Conservation (phyloP, 768 basidiomycete genomes). For the Rhodotorula taiwanensis region DNA sequence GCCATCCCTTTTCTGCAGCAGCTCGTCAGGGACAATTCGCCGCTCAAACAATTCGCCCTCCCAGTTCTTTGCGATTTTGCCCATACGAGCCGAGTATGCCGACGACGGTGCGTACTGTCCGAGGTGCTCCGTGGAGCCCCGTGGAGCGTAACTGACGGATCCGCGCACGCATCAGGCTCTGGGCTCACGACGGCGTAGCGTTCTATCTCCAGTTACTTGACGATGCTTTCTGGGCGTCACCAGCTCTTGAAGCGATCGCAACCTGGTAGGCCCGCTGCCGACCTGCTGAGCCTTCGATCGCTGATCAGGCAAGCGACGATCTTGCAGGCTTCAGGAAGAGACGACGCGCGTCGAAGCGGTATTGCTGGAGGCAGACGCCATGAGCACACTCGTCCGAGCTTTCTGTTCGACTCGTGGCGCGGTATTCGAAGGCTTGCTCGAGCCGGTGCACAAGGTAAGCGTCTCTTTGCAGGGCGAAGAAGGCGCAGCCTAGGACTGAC, state of each 20-base stretch:
- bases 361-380: constrained; percentile 59
- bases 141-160: too few species aligned
- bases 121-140: not conserved
- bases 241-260: constrained; percentile 78
- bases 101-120: constrained; percentile 53
- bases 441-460: constrained; percentile 73
- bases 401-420: constrained; percentile 67
- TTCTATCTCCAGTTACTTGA: constrained; percentile 71
- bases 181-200: constrained; percentile 85
- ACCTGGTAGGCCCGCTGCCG: constrained; percentile 59
- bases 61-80: constrained; percentile 95
- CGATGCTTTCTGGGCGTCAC: constrained; percentile 87
- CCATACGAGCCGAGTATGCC: constrained; percentile 85
- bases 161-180: too few species aligned
- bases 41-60: constrained; percentile 91
- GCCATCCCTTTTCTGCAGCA: constrained; percentile 86
- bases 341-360: constrained; percentile 87
- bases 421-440: constrained; percentile 77
- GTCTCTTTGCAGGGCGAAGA: too few species aligned
- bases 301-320: not conserved
- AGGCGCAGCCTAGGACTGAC: not conserved
- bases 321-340: constrained; percentile 81
- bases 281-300: too few species aligned
- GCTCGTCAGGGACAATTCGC: constrained; percentile 79
- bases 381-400: constrained; percentile 65